Percentiles rank a stretch among this genome's conserved stretches.
These are phyloP conservation scores for Plasmodium vivax DNA, from an alignment of 169 alveolate genomes.

Conservation along the genomic window DNA sequence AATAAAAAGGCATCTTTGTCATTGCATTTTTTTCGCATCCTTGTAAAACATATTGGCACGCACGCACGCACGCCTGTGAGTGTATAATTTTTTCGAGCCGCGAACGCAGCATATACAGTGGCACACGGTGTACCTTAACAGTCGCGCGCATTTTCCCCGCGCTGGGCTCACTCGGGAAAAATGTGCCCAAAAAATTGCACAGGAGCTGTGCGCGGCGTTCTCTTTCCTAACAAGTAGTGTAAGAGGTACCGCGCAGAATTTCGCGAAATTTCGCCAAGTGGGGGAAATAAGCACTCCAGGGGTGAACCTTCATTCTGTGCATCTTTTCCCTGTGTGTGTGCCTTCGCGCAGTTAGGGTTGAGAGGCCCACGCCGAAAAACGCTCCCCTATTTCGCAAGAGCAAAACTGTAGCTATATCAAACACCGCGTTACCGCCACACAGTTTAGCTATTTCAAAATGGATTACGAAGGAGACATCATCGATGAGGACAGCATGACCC, in stretches of 20 bases:
- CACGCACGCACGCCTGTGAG: neutral
- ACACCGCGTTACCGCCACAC: neutral
- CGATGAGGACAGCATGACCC: slow-evolving; percentile 68
- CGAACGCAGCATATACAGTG: neutral
- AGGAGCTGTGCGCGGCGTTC: neutral
- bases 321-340: neutral
- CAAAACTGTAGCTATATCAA: neutral
- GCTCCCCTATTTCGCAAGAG: neutral
- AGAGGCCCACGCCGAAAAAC: neutral
- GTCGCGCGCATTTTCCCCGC: neutral
- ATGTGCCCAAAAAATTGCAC: neutral
- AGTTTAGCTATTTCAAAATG: slow-evolving; percentile 16
- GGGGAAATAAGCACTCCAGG: neutral
- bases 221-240: neutral
- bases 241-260: neutral
- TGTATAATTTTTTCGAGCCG: neutral
- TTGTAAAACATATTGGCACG: neutral
- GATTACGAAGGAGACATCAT: slow-evolving; percentile 20
- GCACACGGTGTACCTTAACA: neutral
- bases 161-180: neutral
- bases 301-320: neutral
- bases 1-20: neutral
- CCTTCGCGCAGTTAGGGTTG: neutral
- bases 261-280: neutral
- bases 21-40: neutral